phyloP scores from a whole-genome alignment of 495 filamentous ascomycete species.

The Daldinia decipiens region DNA sequence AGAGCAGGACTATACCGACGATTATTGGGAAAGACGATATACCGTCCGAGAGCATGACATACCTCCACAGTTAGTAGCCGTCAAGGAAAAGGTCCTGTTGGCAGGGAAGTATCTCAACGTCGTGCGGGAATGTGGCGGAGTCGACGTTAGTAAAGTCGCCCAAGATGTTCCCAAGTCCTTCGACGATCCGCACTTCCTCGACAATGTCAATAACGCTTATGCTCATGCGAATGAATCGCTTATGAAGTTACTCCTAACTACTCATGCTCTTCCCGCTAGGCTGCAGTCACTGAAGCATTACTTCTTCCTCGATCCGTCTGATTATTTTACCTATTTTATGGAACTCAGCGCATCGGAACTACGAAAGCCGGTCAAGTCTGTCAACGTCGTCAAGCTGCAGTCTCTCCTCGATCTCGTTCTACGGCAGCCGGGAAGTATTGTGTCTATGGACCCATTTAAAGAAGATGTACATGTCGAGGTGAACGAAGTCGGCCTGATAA shows the following conservation, averaged over 20 bases:
- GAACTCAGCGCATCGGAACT: conserved; percentile 89
- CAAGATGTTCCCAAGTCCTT: conserved; percentile 90
- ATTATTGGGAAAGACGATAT: conserved; percentile 98
- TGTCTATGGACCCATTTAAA: conserved; percentile 94
- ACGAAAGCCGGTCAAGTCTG: conserved; percentile 82
- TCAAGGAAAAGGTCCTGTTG: conserved; percentile 92
- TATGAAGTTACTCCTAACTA: conserved; percentile 89
- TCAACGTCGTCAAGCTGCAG: conserved; percentile 93
- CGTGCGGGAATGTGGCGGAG: conserved; percentile 94
- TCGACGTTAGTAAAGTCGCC: conserved; percentile 90
- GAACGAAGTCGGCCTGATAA: conserved; percentile 92
- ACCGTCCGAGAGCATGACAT: conserved; percentile 91
- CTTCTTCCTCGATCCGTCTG: conserved; percentile 97
- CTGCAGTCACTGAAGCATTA: conserved; percentile 95
- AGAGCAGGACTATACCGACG: conserved; percentile 96
- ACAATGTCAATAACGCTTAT: conserved; percentile 95
- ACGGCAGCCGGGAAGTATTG: conserved; percentile 92
- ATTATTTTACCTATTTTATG: conserved; percentile 97
- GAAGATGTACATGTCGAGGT: conserved; percentile 97
- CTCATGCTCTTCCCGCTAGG: conserved; percentile 86
- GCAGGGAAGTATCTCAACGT: conserved; percentile 99
- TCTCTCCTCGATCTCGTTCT: conserved; percentile 93
- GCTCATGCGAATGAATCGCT: conserved; percentile 94
- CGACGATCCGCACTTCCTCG: conserved; percentile 87
- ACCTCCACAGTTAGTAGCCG: conserved; percentile 89